These are phyloP conservation scores for Candida manassasensis DNA, from an alignment of 805 yeast species.

Conservation along the genomic window DNA sequence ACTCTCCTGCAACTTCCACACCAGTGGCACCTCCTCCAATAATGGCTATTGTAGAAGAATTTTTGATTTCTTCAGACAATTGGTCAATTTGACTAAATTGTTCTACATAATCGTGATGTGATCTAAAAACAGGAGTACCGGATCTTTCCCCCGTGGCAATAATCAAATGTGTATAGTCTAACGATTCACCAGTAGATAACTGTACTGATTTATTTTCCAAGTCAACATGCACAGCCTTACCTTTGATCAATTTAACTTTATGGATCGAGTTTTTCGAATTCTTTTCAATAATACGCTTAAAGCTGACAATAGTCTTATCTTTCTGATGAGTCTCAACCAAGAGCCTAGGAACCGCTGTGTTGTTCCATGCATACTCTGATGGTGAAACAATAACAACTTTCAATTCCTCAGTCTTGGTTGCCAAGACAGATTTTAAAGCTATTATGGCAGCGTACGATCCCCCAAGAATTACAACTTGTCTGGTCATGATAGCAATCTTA, in stretches of 20 bases:
- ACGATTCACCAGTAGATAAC: conserved; percentile 9
- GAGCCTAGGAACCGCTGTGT: conserved; percentile 29
- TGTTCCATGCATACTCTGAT: conserved; percentile 20
- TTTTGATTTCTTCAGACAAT: conserved; percentile 12
- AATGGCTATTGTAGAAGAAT: conserved; percentile 27
- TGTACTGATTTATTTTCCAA: conserved; percentile 17
- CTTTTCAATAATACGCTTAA: conserved; percentile 16
- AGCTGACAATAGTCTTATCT: conserved; percentile 14
- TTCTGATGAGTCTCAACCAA: conserved; percentile 20
- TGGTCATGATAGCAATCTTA: too few relatives aligned
- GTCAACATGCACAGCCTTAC: conserved; percentile 20
- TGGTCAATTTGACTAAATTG: conserved; percentile 14
- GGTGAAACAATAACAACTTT: conserved; percentile 23
- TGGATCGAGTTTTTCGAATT: conserved; percentile 11
- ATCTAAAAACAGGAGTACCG: conserved; percentile 20
- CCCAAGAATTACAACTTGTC: conserved; percentile 29
- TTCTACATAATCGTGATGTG: conserved; percentile 14
- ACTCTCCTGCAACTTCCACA: conserved; percentile 36
- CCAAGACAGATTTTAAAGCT: conserved; percentile 19
- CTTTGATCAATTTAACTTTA: conserved; percentile 19
- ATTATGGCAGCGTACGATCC: conserved; percentile 29
- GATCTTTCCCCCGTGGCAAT: conserved; percentile 31
- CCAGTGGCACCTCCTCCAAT: conserved; percentile 40
- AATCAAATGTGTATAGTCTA: conserved; percentile 28
- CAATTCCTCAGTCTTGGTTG: conserved; percentile 10